Conservation (phyloP, 2,329 filamentous ascomycete species). For the Zymoseptoria brevis region DNA sequence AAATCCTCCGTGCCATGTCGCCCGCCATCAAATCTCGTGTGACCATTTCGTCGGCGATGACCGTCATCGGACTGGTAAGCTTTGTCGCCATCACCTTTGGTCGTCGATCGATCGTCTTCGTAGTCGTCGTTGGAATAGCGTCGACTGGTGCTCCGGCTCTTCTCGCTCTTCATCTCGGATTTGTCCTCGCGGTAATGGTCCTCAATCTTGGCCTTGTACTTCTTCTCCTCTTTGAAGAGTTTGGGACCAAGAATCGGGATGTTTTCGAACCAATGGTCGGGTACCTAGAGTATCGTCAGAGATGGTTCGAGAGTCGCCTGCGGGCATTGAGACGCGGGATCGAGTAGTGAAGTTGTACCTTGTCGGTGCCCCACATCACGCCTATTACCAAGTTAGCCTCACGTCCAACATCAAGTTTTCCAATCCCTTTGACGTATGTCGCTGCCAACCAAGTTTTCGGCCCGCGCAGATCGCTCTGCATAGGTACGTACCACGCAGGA, state of each 20-base stretch:
- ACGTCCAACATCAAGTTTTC: conserved; percentile 4
- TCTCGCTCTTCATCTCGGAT: conserved; percentile 13
- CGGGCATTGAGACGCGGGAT: neutral
- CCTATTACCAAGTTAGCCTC: conserved; percentile 8
- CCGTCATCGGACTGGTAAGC: conserved; percentile 15
- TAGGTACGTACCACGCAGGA: conserved; percentile 17
- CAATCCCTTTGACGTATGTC: neutral
- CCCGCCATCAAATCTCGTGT: conserved; percentile 20
- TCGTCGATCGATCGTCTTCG: conserved; percentile 17
- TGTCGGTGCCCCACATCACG: conserved; percentile 19
- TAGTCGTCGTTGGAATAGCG: conserved; percentile 23
- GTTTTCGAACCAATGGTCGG: conserved; percentile 32
- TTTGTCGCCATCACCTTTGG: conserved; percentile 13
- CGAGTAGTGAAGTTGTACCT: neutral
- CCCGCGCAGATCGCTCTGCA: neutral
- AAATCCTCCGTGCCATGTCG: conserved; percentile 18
- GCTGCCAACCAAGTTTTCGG: neutral
- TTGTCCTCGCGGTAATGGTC: conserved; percentile 7
- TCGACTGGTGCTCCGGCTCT: conserved; percentile 13
- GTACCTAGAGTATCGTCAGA: conserved; percentile 28
- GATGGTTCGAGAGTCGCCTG: conserved; percentile 1
- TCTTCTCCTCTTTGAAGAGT: conserved; percentile 22
- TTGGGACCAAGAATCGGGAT: conserved; percentile 31
- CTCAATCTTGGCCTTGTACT: conserved; percentile 11
- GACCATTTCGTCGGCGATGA: conserved; percentile 3